Evolutionary conservation across 495 filamentous ascomycete genomes (phyloP), one percentile per base, ranked within the genome.

Genomic region (Hypoxylon fuscum): DNA sequence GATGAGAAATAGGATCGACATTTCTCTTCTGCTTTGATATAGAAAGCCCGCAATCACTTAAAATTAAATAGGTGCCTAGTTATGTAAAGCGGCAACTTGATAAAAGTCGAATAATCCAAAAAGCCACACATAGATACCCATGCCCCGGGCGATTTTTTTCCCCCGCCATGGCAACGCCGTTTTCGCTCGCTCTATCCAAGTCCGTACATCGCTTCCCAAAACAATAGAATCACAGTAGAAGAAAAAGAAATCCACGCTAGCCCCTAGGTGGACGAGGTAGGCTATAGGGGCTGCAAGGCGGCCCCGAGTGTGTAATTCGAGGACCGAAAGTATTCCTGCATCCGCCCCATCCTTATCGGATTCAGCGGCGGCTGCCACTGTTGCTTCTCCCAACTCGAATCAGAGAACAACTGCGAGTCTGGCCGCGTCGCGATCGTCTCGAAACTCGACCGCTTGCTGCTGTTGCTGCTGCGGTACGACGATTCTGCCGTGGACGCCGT

Each of bases 301-400:
- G 60, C 65, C 2, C 68, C 68, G 0, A 71, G 61, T 0, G 55
- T 57, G 17, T 71, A 71, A 1, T 17, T 60, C 17, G 68, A 62
- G 12, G 68, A 71, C 18, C 68, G 65, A 14, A 71, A 71, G 15
- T 71, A 71, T n/a, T 62, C 68, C 46, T 68, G 65, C 68, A 71
- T 71, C 40, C 68, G 62, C 34, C 68, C 68, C 68, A 71, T 71
- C 4, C 42, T 46, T 22, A 71, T 45, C 9, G 68, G 65, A 35
- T 71, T 71, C 17, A 31, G 2, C 9, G 31, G 35, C 5, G 15
- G 35, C 12, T 32, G 38, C 53, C 47, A 52, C 8, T 53, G 52
- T 17, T 51, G 63, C 37, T 48, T 18, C 32, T 62, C 53, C 6
- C 31, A 46, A 0, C 34, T 42, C 35, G 32, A 37, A 20, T 48